phyloP scores from a whole-genome alignment of 2,329 filamentous ascomycete genomes.

The Truncatella angustata region DNA sequence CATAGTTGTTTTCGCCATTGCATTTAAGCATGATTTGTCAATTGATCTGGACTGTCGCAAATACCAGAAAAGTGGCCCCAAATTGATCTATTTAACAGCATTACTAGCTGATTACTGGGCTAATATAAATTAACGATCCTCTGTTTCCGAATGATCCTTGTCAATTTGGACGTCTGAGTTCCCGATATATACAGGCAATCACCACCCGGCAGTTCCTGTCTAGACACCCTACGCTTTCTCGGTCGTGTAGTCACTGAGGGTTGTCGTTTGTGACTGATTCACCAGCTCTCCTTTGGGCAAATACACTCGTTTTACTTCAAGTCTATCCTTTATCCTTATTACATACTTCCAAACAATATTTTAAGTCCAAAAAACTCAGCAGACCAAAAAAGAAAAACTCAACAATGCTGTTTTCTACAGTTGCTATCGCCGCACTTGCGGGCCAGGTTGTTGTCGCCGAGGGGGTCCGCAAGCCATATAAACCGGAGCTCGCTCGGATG shows the following conservation, averaged over 20 bases:
- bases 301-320: not conserved
- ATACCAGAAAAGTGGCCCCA: not conserved
- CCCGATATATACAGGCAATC: slow-evolving; percentile 4
- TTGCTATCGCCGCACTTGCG: slow-evolving; percentile 20
- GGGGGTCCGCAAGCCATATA: slow-evolving; percentile 21
- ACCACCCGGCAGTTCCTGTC: not conserved
- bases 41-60: no score
- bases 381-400: slow-evolving; percentile 3
- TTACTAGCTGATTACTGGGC: not conserved
- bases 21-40: not conserved
- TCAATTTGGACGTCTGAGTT: not conserved
- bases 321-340: not conserved
- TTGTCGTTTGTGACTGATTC: not conserved
- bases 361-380: not conserved
- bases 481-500: slow-evolving; percentile 23
- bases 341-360: not conserved
- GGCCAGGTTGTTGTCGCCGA: slow-evolving; percentile 22
- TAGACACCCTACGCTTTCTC: not conserved
- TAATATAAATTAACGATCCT: slow-evolving; percentile 5
- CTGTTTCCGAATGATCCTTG: not conserved
- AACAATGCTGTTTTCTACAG: slow-evolving; percentile 25
- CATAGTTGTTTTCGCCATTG: not conserved
- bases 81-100: not conserved
- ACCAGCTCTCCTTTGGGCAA: not conserved
- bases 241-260: not conserved